Evolutionary conservation across 2,329 filamentous ascomycete genomes (phyloP).

Genomic region (Pseudocercospora macadamiae): DNA sequence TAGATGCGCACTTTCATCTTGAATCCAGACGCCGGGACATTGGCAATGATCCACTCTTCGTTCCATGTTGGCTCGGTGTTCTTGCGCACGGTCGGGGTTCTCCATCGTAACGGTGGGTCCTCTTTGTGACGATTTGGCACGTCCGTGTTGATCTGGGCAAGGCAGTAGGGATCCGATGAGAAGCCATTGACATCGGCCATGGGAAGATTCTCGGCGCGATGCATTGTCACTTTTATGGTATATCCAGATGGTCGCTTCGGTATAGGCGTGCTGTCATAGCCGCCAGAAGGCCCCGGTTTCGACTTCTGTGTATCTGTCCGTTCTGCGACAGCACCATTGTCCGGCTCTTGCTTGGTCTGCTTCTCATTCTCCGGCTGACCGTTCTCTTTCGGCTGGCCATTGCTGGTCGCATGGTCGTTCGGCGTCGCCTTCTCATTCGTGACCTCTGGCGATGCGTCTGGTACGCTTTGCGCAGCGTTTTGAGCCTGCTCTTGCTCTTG

Average conservation of each 20-base stretch:
- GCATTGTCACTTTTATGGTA: conserved; percentile 82
- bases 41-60: conserved; percentile 83
- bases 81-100: conserved; percentile 74
- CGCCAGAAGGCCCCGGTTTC: conserved; percentile 63
- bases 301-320: conserved; percentile 16
- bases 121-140: conserved; percentile 81
- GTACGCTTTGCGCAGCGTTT: neutral
- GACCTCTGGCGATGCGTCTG: neutral
- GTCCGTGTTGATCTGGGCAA: conserved; percentile 72
- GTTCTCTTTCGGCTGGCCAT: conserved; percentile 19
- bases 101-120: conserved; percentile 73
- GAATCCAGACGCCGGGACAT: conserved; percentile 80
- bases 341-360: conserved; percentile 22
- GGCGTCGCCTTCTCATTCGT: conserved; percentile 12
- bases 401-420: conserved; percentile 8
- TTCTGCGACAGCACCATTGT: conserved; percentile 8
- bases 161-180: conserved; percentile 81
- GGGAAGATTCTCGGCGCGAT: conserved; percentile 78
- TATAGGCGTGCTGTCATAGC: conserved; percentile 78
- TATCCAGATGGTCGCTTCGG: conserved; percentile 72
- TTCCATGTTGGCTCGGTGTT: conserved; percentile 80
- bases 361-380: conserved; percentile 19
- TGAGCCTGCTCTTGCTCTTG: conserved; percentile 1
- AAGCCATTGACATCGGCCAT: conserved; percentile 76
- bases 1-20: conserved; percentile 82